Percentiles rank a stretch among this genome's conserved stretches.
Evolutionary conservation across 2,329 filamentous ascomycete genomes (phyloP).

Genomic region (Fusarium napiforme): DNA sequence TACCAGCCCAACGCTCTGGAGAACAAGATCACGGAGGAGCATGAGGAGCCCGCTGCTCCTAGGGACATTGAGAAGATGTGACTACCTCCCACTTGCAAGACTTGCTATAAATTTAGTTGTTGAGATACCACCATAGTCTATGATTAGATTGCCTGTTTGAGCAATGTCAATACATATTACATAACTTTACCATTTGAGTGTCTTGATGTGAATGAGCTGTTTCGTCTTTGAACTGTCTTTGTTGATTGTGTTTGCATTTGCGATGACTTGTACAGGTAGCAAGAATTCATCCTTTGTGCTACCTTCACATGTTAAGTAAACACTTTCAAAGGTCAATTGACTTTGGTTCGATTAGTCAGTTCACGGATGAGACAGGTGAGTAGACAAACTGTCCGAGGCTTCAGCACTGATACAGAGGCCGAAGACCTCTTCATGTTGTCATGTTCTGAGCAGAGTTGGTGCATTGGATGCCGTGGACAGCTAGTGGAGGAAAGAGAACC

Average conservation of each 20-base stretch:
- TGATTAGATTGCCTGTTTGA: slow-evolving; percentile 1
- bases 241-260: not conserved
- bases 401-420: not conserved
- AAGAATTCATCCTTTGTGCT: not conserved
- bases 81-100: slow-evolving; percentile 13
- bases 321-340: not conserved
- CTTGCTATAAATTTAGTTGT: slow-evolving; percentile 23
- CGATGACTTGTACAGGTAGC: rapidly evolving
- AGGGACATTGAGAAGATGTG: slow-evolving; percentile 36
- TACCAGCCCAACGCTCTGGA: slow-evolving; percentile 51
- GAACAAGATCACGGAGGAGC: slow-evolving; percentile 42
- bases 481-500: not conserved
- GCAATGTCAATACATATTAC: not conserved
- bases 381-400: no score
- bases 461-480: rapidly evolving
- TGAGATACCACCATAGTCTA: slow-evolving; percentile 30
- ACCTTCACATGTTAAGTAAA: not conserved
- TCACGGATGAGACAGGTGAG: not conserved
- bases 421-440: rapidly evolving
- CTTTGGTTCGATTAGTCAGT: not conserved
- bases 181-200: not conserved
- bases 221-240: not conserved
- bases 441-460: not conserved
- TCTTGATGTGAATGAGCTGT: not conserved
- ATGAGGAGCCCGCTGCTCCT: slow-evolving; percentile 28